phyloP scores from a whole-genome alignment of 75 land plant genomes.

The Pinus albicaulis region DNA sequence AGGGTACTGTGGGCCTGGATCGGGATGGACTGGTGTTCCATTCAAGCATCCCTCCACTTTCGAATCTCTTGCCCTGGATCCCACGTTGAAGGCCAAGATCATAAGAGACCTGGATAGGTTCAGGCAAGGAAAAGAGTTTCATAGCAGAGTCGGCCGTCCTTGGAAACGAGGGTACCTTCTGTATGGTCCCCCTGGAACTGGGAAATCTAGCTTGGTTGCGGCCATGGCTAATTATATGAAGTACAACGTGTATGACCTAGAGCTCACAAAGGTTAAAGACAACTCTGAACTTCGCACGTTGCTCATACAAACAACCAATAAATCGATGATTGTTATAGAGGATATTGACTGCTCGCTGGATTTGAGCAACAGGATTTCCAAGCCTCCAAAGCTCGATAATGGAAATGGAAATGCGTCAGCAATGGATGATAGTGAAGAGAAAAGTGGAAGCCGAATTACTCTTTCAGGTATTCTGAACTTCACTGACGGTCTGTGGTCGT shows the following conservation, averaged over 20 bases:
- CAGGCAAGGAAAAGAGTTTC: slow-evolving; percentile 12
- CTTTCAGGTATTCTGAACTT: slow-evolving; percentile 81
- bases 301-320: slow-evolving; percentile 15
- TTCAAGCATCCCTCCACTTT: slow-evolving; percentile 36
- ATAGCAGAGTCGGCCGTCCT: slow-evolving; percentile 18
- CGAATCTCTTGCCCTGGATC: slow-evolving; percentile 30
- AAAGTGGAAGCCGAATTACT: slow-evolving; percentile 20
- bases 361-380: slow-evolving; percentile 21
- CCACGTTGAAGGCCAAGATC: slow-evolving; percentile 12
- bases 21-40: slow-evolving; percentile 16
- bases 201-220: slow-evolving; percentile 33
- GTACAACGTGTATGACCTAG: slow-evolving; percentile 32
- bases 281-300: slow-evolving; percentile 19
- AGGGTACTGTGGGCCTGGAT: neutral
- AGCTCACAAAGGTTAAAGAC: slow-evolving; percentile 23
- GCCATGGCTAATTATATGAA: slow-evolving; percentile 28
- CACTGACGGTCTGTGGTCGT: slow-evolving; percentile 82
- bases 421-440: slow-evolving; percentile 14
- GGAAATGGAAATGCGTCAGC: no score
- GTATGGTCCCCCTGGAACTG: slow-evolving; percentile 36
- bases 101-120: slow-evolving; percentile 17
- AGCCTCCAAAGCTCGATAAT: slow-evolving; percentile 2
- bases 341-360: slow-evolving; percentile 77
- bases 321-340: slow-evolving; percentile 77
- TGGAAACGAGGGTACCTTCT: slow-evolving; percentile 42